Evolutionary conservation across 1,139 yeast genomes (phyloP).

Genomic region (Lodderomyces orthopsilosis): DNA sequence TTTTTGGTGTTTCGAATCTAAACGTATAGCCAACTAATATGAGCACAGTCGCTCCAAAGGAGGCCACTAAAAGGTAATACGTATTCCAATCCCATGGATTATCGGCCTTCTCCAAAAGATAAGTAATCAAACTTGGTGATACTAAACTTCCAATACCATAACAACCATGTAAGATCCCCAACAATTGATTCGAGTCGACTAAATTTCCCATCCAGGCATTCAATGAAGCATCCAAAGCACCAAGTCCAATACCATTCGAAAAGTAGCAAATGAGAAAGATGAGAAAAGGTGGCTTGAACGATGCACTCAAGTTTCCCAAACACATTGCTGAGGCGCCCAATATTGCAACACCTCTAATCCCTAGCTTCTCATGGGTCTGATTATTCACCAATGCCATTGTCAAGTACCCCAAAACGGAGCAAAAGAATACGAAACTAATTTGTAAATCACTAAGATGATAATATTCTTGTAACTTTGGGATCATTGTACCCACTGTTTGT

Average conservation of each 20-base stretch:
- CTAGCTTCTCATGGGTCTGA: constrained; percentile 28
- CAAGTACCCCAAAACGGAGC: constrained; percentile 38
- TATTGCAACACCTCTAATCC: constrained; percentile 38
- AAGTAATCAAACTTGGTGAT: constrained; percentile 58
- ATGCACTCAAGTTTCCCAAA: constrained; percentile 25
- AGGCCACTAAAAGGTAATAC: constrained; percentile 39
- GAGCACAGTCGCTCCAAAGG: constrained; percentile 23
- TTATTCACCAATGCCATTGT: constrained; percentile 38
- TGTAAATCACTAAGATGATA: constrained; percentile 45
- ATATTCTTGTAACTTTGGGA: constrained; percentile 46
- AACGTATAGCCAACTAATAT: constrained; percentile 30
- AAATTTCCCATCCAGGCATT: constrained; percentile 60
- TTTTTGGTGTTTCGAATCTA: constrained; percentile 52
- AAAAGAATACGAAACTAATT: constrained; percentile 34
- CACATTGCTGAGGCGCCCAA: constrained; percentile 34
- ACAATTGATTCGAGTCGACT: constrained; percentile 55
- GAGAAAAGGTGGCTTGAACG: constrained; percentile 34
- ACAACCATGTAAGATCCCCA: constrained; percentile 66
- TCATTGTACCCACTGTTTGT: constrained; percentile 55
- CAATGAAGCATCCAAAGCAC: constrained; percentile 58
- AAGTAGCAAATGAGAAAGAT: constrained; percentile 36
- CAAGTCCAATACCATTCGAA: constrained; percentile 57
- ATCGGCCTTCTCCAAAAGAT: constrained; percentile 30
- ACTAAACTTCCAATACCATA: constrained; percentile 70
- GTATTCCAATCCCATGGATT: constrained; percentile 49